Percentiles rank a stretch among this genome's conserved stretches.
phyloP scores from a whole-genome alignment of 2,329 filamentous ascomycete species.

The Emergomyces orientalis region DNA sequence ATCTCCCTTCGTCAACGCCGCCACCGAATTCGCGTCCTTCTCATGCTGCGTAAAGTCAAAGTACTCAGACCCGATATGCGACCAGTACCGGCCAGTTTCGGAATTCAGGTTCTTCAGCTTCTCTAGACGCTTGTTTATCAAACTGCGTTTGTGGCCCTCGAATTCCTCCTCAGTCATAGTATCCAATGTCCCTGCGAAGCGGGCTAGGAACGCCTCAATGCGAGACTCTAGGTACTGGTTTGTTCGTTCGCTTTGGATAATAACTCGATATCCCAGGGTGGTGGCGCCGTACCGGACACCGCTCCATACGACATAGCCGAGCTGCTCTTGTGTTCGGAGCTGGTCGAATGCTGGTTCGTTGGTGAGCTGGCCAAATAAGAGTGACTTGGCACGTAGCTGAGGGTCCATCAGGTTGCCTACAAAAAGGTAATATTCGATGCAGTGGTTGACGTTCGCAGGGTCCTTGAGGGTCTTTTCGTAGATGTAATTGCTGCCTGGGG shows the following conservation, averaged over 20 bases:
- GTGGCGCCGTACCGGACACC: constrained; percentile 63
- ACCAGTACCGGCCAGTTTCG: constrained; percentile 75
- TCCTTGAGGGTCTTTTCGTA: constrained; percentile 76
- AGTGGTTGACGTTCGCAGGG: constrained; percentile 80
- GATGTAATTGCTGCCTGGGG: constrained; percentile 70
- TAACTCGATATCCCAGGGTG: constrained; percentile 74
- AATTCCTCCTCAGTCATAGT: constrained; percentile 78
- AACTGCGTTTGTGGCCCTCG: constrained; percentile 79
- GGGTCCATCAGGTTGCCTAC: constrained; percentile 61
- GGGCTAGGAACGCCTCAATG: constrained; percentile 72
- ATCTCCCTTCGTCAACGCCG: constrained; percentile 65
- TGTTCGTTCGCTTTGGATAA: constrained; percentile 86
- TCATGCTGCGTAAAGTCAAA: constrained; percentile 83
- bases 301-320: constrained; percentile 92
- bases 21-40: constrained; percentile 65
- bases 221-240: constrained; percentile 75
- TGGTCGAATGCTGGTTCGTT: constrained; percentile 93
- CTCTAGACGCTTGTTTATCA: constrained; percentile 78
- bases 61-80: constrained; percentile 72
- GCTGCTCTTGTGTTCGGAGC: constrained; percentile 89
- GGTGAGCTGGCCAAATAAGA: constrained; percentile 80
- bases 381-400: constrained; percentile 61
- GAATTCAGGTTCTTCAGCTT: constrained; percentile 86
- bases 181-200: constrained; percentile 56
- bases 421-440: constrained; percentile 68